Conservation (phyloP, 768 basidiomycete species). For the Piloderma croceum region DNA sequence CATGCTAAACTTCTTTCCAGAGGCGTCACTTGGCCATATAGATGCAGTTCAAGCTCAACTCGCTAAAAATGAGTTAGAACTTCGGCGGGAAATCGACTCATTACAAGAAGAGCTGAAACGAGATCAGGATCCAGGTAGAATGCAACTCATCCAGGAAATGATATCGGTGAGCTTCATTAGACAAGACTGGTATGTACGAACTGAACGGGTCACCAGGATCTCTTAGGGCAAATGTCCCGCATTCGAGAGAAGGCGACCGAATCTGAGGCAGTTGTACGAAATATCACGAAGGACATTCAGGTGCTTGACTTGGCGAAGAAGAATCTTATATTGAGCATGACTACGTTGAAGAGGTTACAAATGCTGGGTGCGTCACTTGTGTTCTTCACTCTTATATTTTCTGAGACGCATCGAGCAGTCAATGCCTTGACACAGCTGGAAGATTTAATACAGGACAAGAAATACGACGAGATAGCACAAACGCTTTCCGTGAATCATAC, state of each 20-base stretch:
- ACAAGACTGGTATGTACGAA: conserved; percentile 4
- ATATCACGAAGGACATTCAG: conserved; percentile 96
- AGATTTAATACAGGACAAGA: conserved; percentile 68
- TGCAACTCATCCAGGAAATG: conserved; percentile 92
- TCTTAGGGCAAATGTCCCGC: conserved; percentile 91
- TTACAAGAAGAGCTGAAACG: conserved; percentile 62
- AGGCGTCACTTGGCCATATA: conserved; percentile 68
- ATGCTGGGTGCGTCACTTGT: conserved; percentile 71
- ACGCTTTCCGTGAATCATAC: conserved; percentile 55
- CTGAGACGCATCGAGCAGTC: conserved; percentile 38
- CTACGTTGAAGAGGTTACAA: conserved; percentile 80
- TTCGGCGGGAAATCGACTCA: conserved; percentile 66
- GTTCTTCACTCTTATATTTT: not conserved
- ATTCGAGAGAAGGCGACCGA: conserved; percentile 97
- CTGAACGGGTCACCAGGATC: conserved; percentile 50
- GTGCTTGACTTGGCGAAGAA: conserved; percentile 89
- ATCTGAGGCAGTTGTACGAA: conserved; percentile 90
- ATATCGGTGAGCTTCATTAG: conserved; percentile 62
- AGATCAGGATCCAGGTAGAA: conserved; percentile 83
- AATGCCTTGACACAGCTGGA: conserved; percentile 81
- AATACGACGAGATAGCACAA: conserved; percentile 79
- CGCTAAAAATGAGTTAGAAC: conserved; percentile 57
- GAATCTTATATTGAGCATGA: conserved; percentile 88
- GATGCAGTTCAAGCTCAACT: conserved; percentile 67
- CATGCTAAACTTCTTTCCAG: conserved; percentile 33